These are phyloP conservation scores for Lactarius tabidus DNA, from an alignment of 768 basidiomycete genomes.

Conservation along the genomic window DNA sequence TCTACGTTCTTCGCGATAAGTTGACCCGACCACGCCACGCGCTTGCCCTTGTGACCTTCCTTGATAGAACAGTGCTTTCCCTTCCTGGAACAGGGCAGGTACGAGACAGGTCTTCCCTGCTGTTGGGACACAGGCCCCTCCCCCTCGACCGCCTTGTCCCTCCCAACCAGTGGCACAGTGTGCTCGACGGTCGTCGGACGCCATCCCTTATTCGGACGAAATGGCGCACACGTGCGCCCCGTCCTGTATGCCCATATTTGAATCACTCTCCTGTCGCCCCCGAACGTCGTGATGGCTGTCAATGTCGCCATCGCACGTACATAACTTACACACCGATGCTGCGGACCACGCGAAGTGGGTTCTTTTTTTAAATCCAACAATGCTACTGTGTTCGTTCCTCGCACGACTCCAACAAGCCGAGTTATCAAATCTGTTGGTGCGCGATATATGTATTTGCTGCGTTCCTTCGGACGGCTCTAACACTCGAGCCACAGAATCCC, in stretches of 20 bases:
- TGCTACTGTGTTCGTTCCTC: not conserved
- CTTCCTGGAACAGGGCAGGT: not conserved
- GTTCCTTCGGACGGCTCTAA: not conserved
- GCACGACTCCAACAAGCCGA: not conserved
- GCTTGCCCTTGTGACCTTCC: constrained; percentile 4
- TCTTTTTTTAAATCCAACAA: not conserved
- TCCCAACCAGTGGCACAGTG: not conserved
- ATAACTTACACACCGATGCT: not conserved
- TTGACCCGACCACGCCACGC: not conserved
- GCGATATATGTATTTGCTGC: not conserved
- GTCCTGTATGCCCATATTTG: not conserved
- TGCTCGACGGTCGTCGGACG: not conserved
- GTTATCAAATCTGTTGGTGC: not conserved
- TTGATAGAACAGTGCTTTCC: not conserved
- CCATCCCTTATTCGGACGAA: not conserved
- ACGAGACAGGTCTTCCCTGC: not conserved
- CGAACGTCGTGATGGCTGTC: not conserved
- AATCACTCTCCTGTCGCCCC: not conserved
- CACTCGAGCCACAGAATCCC: not conserved
- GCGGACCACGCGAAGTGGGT: not conserved
- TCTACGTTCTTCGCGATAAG: constrained; percentile 10
- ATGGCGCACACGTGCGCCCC: not conserved
- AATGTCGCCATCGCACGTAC: not conserved
- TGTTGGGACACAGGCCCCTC: not conserved
- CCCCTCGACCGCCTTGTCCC: not conserved